Evolutionary conservation across 2,329 filamentous ascomycete genomes (phyloP).

Genomic region (Pestalotiopsis sp.): DNA sequence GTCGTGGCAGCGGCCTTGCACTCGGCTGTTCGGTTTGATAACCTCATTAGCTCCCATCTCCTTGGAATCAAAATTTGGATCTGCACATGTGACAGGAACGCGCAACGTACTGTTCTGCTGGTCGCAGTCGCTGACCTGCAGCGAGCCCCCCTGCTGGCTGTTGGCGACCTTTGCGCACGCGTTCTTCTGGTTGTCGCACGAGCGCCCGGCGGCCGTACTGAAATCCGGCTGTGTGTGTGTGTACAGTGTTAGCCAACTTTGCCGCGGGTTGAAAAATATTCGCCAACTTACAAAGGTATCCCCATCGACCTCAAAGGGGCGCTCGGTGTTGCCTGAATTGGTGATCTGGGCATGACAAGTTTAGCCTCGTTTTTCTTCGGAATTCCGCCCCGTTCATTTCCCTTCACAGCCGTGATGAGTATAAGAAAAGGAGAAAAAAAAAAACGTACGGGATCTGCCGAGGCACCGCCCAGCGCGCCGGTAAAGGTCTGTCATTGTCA

Average conservation of each 20-base stretch:
- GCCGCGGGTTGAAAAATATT: not conserved
- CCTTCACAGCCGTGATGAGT: no score
- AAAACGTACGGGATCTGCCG: conserved; percentile 33
- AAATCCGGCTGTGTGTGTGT: conserved; percentile 38
- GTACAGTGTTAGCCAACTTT: not conserved
- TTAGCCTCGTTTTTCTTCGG: not conserved
- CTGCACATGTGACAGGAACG: no score
- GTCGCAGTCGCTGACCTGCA: conserved; percentile 45
- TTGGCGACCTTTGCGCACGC: conserved; percentile 44
- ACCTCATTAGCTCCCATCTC: not conserved
- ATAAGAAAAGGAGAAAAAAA: not conserved
- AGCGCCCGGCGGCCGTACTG: conserved; percentile 38
- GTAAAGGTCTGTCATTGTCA: conserved; percentile 32
- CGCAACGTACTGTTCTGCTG: conserved; percentile 44
- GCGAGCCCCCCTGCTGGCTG: conserved; percentile 25
- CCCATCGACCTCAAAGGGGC: conserved; percentile 43
- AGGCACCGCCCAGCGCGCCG: conserved; percentile 38
- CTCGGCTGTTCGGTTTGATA: conserved; percentile 26
- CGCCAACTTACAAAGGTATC: conserved; percentile 41
- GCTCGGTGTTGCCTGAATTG: conserved; percentile 36
- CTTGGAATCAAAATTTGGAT: no score
- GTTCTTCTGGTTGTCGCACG: conserved; percentile 52
- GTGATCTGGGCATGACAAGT: conserved; percentile 31
- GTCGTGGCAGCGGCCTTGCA: conserved; percentile 37
- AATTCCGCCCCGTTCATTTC: not conserved